These are phyloP conservation scores for Entomortierella lignicola DNA, from an alignment of 192 early-diverging fungal genomes.

Conservation along the genomic window DNA sequence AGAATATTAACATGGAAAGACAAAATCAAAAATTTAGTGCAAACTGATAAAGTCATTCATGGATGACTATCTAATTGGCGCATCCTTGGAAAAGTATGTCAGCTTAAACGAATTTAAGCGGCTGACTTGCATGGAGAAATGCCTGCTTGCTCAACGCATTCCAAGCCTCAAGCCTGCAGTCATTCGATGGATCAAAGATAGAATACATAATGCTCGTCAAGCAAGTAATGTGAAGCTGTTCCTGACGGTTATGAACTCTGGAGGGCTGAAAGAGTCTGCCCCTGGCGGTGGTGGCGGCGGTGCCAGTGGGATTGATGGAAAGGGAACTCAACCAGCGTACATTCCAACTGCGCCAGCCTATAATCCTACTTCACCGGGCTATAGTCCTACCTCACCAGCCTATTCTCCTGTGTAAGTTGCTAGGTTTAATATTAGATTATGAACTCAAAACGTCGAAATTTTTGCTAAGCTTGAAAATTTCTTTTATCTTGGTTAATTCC, in stretches of 20 bases:
- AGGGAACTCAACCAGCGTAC: not conserved
- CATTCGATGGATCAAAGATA: slow-evolving; percentile 43
- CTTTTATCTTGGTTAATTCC: too few species aligned
- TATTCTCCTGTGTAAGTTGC: too few species aligned
- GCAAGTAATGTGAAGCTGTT: slow-evolving; percentile 35
- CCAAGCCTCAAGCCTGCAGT: slow-evolving; percentile 30
- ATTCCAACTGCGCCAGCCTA: slow-evolving; percentile 7
- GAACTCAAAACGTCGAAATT: too few species aligned
- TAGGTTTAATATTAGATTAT: too few species aligned
- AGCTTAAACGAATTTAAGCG: slow-evolving; percentile 34
- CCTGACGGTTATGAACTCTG: slow-evolving; percentile 50
- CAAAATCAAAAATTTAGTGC: slow-evolving; percentile 55
- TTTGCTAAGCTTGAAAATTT: too few species aligned
- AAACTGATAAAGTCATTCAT: slow-evolving; percentile 61
- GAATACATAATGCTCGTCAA: not conserved
- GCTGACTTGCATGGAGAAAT: slow-evolving; percentile 56
- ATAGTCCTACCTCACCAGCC: not conserved
- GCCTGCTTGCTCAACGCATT: slow-evolving; percentile 54
- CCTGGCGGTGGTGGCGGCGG: not conserved
- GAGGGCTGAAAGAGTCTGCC: slow-evolving; percentile 11
- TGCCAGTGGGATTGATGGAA: not conserved
- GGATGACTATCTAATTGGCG: slow-evolving; percentile 58
- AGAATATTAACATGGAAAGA: not conserved
- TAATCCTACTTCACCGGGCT: slow-evolving; percentile 1
- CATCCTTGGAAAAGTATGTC: slow-evolving; percentile 33